Percentiles rank a stretch among this genome's conserved stretches.
These are phyloP conservation scores for Penicillium glabrum DNA, from an alignment of 2,329 filamentous ascomycete species.

Conservation along the genomic window DNA sequence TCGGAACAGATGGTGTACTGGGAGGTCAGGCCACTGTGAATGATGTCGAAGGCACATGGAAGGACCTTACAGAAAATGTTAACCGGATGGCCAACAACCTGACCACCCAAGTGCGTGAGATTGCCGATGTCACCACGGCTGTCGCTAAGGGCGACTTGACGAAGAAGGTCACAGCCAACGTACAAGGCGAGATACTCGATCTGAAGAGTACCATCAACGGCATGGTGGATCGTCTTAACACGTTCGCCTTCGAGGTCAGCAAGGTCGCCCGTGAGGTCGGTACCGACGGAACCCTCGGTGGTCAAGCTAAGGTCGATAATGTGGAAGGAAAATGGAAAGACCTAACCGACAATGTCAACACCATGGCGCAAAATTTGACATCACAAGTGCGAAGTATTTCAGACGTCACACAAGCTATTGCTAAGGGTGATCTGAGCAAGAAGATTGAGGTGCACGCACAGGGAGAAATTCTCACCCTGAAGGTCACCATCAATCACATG, in stretches of 20 bases:
- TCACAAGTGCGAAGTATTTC: constrained; percentile 83
- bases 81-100: constrained; percentile 99
- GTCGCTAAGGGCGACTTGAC: constrained; percentile 92
- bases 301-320: constrained; percentile 64
- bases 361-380: constrained; percentile 65
- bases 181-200: constrained; percentile 89
- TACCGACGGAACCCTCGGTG: constrained; percentile 63
- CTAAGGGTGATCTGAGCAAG: constrained; percentile 91
- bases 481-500: constrained; percentile 99
- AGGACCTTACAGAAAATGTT: constrained; percentile 90
- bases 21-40: constrained; percentile 95
- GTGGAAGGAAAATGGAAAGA: constrained; percentile 69
- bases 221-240: constrained; percentile 66
- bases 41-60: constrained; percentile 96
- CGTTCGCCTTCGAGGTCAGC: constrained; percentile 65
- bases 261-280: constrained; percentile 66
- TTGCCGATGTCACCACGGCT: constrained; percentile 92
- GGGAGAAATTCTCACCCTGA: constrained; percentile 89
- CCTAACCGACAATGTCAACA: constrained; percentile 67
- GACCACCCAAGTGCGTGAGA: constrained; percentile 95
- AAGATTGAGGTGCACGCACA: constrained; percentile 95
- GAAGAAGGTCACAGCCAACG: constrained; percentile 93
- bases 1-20: constrained; percentile 91
- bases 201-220: constrained; percentile 84
- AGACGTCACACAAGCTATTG: constrained; percentile 90